A percentile compares a stretch with the other conserved stretches of the same genome.
Conservation (phyloP, 129 eudicot genomes). For the Kitagawia praeruptora region DNA sequence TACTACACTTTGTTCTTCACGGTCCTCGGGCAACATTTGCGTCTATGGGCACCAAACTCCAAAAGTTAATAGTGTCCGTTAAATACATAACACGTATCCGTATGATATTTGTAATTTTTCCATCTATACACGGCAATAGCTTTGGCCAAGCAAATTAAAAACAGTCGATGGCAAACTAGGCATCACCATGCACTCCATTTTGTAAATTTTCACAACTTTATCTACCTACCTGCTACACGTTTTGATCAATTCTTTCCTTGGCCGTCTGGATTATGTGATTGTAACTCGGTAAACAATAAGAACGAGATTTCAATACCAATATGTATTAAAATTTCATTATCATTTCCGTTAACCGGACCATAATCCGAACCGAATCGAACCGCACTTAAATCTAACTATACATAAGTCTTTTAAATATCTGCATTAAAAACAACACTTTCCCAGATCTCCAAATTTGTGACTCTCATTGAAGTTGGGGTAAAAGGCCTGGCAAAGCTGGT, state of each 20-base stretch:
- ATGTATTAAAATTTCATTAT: too few relatives aligned
- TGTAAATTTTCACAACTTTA: not conserved
- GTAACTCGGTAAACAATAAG: too few relatives aligned
- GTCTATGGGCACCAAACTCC: not conserved
- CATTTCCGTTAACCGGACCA: too few relatives aligned
- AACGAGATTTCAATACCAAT: too few relatives aligned
- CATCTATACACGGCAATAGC: not conserved
- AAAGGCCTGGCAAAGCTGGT: conserved; percentile 47
- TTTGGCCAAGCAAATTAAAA: not conserved
- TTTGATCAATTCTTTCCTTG: too few relatives aligned
- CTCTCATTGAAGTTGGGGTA: conserved; percentile 23
- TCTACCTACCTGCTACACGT: not conserved
- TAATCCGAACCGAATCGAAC: too few relatives aligned
- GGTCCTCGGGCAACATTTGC: too few relatives aligned
- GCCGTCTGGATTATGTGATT: too few relatives aligned
- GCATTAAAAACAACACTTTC: not conserved
- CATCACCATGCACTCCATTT: not conserved
- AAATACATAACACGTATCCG: not conserved
- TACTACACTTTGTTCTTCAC: too few relatives aligned
- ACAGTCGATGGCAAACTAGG: not conserved
- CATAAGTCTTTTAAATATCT: not conserved
- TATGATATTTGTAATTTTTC: not conserved
- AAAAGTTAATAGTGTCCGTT: not conserved
- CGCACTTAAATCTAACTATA: not conserved
- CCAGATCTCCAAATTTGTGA: not conserved